phyloP scores from a whole-genome alignment of 352 stramenopile genomes.

The Globisporangium spinosum region DNA sequence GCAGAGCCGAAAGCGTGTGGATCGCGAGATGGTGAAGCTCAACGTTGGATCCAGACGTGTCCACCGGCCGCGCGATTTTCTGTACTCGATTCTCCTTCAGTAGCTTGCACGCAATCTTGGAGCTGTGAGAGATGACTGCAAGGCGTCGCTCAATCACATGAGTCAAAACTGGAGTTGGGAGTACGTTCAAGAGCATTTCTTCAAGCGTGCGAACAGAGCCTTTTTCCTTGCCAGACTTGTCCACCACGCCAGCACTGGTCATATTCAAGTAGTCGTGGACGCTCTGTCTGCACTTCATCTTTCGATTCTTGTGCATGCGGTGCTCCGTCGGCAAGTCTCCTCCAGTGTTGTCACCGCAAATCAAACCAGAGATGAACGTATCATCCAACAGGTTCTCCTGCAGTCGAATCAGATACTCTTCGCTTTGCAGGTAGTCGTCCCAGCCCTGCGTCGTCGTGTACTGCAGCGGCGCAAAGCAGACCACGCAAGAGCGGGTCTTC shows the following conservation, averaged over 20 bases:
- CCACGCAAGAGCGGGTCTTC: slow-evolving; percentile 65
- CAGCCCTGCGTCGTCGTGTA: slow-evolving; percentile 64
- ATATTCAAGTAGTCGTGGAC: slow-evolving; percentile 79
- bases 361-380: slow-evolving; percentile 70
- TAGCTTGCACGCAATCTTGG: slow-evolving; percentile 49
- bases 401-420: slow-evolving; percentile 66
- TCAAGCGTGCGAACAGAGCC: slow-evolving; percentile 70
- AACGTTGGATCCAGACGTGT: slow-evolving; percentile 36
- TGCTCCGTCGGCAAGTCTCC: slow-evolving; percentile 82
- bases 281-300: slow-evolving; percentile 77
- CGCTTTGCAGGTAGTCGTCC: slow-evolving; percentile 84
- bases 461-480: slow-evolving; percentile 77
- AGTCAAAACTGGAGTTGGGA: slow-evolving; percentile 78
- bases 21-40: slow-evolving; percentile 85
- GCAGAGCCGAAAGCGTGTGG: slow-evolving; percentile 65
- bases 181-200: slow-evolving; percentile 71
- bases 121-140: slow-evolving; percentile 81
- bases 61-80: slow-evolving; percentile 35
- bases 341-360: slow-evolving; percentile 66
- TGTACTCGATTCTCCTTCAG: slow-evolving; percentile 49
- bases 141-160: slow-evolving; percentile 73
- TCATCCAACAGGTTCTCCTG: slow-evolving; percentile 76
- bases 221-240: slow-evolving; percentile 70
- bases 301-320: slow-evolving; percentile 84
- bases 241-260: slow-evolving; percentile 75